Evolutionary conservation across 345 rosid genomes (phyloP), one percentile per base, ranked within the genome.

Genomic region (Populus pruinosa): DNA sequence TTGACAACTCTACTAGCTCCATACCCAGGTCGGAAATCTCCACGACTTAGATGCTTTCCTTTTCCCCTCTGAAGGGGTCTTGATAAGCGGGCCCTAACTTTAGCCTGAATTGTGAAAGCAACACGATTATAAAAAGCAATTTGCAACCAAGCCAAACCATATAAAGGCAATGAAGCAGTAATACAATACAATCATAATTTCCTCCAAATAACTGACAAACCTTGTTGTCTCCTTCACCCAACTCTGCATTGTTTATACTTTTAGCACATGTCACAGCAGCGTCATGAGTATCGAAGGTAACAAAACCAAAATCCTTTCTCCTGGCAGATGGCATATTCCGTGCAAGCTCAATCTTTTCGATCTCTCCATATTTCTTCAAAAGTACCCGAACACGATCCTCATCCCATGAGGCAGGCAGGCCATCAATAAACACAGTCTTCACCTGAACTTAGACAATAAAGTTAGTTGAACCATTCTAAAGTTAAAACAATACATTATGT

Each of bases 221-320:
- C 94, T 91, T 92, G 85, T 75, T 75, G 75, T 91, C 93, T 53
- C 95, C 98, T 73, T 84, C 95, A 41, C 96, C 99, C 84, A 96
- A 76, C 71, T 92, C 99, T 2, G 92, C 85, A 83, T 96, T 96
- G 86, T 92, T 96, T 82, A 96, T 92, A 81, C 92, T 81, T 88
- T 96, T 96, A 39, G 97, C 94, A 88, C 98, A 96, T 21, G 77
- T 82, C 76, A 96, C 95, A 18, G 99, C 98, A 80, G 98, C 92
- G 70, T 91, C 99, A 71, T 93, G 98, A 81, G 89, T 84, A 79
- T 92, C 97, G 75, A 96, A 96, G 43, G 98, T 92, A 77, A 96
- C 95, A 87, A 96, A 96, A 75, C 99, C 99, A 78, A 92, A 96
- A 87, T 96, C 98, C 86, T 89, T 94, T 83, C 99, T 89, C 89